phyloP scores from a whole-genome alignment of 768 basidiomycete species.

The Lactifluus hygrophoroides region DNA sequence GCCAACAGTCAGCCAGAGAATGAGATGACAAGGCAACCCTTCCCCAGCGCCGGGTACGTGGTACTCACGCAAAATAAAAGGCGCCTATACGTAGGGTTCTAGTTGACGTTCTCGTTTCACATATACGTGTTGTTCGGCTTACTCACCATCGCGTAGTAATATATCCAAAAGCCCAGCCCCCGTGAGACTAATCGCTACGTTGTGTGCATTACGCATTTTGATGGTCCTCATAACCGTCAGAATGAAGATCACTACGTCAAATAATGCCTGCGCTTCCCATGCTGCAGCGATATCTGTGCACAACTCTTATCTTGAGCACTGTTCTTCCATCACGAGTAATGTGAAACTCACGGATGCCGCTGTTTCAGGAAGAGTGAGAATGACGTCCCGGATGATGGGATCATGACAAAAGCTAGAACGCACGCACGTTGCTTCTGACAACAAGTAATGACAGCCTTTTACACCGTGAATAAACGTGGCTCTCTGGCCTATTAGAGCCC shows the following conservation, averaged over 20 bases:
- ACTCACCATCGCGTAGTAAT: constrained; percentile 43
- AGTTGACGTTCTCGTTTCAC: neutral
- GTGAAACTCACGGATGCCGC: constrained; percentile 21
- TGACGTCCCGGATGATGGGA: neutral
- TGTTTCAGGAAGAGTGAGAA: neutral
- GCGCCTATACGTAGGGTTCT: constrained; percentile 32
- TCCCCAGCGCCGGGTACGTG: neutral
- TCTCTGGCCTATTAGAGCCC: constrained; percentile 34
- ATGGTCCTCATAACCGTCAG: constrained; percentile 42
- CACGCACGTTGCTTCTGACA: constrained; percentile 23
- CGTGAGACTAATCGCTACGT: constrained; percentile 21
- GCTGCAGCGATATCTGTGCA: constrained; percentile 27
- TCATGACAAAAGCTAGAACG: neutral
- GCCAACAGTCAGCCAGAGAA: neutral
- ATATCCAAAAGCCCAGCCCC: constrained; percentile 33
- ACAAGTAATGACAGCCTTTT: constrained; percentile 21
- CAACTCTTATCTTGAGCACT: neutral
- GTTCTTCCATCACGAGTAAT: neutral
- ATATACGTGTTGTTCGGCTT: neutral
- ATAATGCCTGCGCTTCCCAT: constrained; percentile 46
- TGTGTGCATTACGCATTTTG: constrained; percentile 25
- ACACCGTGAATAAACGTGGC: neutral
- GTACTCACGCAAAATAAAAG: constrained; percentile 45
- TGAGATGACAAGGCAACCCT: neutral
- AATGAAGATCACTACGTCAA: constrained; percentile 39